These are phyloP conservation scores for Alternaria brassicicola DNA, from an alignment of 2,329 filamentous ascomycete species.

Conservation along the genomic window DNA sequence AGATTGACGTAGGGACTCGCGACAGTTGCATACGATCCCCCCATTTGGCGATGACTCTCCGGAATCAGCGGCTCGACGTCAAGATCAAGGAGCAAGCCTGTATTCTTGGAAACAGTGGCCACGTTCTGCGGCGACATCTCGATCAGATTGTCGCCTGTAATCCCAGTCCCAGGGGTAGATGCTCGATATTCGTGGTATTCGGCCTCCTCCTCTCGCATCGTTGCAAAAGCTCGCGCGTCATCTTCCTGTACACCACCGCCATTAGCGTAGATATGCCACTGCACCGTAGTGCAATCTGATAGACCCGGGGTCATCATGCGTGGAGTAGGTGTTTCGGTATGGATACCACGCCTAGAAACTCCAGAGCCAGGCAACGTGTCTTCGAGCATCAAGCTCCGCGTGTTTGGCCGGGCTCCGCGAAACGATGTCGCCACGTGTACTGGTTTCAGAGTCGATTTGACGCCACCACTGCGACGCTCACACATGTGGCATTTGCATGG, in stretches of 20 bases:
- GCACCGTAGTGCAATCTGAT: constrained; percentile 5
- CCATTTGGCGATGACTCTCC: background rate
- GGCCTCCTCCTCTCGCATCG: constrained; percentile 20
- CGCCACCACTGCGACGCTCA: constrained; percentile 30
- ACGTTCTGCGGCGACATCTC: constrained; percentile 22
- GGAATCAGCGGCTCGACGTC: background rate
- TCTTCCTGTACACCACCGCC: constrained; percentile 23
- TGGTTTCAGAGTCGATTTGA: constrained; percentile 35
- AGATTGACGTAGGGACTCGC: constrained; percentile 13
- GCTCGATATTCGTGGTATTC: constrained; percentile 14
- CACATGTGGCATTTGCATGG: constrained; percentile 39
- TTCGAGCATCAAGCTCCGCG: constrained; percentile 7
- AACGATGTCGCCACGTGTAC: constrained; percentile 4
- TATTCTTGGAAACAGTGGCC: constrained; percentile 13
- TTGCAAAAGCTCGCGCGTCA: constrained; percentile 24
- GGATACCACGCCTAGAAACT: background rate
- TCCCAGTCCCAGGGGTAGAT: background rate
- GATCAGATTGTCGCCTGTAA: constrained; percentile 17
- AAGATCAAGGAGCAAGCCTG: constrained; percentile 28
- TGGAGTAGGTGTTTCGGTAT: background rate
- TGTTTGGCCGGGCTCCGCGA: background rate
- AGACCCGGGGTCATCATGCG: background rate
- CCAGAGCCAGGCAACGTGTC: constrained; percentile 2
- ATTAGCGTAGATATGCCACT: constrained; percentile 17
- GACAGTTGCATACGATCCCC: constrained; percentile 5